phyloP scores from a whole-genome alignment of 176 grass and related monocot genomes.

The Themeda triandra region DNA sequence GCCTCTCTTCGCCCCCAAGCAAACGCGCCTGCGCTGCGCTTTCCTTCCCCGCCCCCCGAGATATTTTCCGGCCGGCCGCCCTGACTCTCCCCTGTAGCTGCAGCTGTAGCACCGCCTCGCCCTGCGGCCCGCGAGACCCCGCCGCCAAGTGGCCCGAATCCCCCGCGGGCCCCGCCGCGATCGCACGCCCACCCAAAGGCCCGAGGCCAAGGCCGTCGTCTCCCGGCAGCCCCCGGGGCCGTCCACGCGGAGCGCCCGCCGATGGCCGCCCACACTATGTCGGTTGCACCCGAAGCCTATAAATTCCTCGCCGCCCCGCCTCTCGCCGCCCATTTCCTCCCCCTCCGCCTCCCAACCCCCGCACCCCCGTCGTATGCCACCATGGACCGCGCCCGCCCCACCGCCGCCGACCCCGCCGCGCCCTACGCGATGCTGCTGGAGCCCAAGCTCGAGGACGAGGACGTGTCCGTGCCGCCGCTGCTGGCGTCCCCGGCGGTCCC shows the following conservation, averaged over 20 bases:
- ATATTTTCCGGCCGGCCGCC: slow-evolving; percentile 28
- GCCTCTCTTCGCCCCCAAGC: slow-evolving; percentile 58
- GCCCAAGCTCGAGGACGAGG: slow-evolving; percentile 42
- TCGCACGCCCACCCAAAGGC: background rate
- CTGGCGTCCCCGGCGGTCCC: background rate
- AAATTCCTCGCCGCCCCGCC: slow-evolving; percentile 29
- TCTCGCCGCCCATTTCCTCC: slow-evolving; percentile 5
- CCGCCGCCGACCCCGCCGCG: background rate
- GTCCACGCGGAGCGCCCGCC: slow-evolving; percentile 28
- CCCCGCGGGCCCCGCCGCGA: background rate
- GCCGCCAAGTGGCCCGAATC: slow-evolving; percentile 28
- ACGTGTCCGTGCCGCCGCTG: background rate
- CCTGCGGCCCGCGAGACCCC: background rate
- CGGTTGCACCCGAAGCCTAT: slow-evolving; percentile 61
- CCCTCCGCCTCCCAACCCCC: background rate
- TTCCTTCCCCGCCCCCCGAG: background rate
- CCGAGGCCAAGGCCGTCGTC: too few species aligned
- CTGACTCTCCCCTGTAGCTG: background rate
- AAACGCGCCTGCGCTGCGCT: slow-evolving; percentile 21
- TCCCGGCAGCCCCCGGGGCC: background rate
- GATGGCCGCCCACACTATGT: slow-evolving; percentile 36
- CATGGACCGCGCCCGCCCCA: slow-evolving; percentile 22
- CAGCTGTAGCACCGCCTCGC: slow-evolving; percentile 18
- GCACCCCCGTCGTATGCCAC: background rate
- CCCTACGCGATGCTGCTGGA: slow-evolving; percentile 19